Evolutionary conservation across 2,329 filamentous ascomycete genomes (phyloP), one percentile per base, ranked within the genome.

Genomic region (Pseudocercospora fijiensis): DNA sequence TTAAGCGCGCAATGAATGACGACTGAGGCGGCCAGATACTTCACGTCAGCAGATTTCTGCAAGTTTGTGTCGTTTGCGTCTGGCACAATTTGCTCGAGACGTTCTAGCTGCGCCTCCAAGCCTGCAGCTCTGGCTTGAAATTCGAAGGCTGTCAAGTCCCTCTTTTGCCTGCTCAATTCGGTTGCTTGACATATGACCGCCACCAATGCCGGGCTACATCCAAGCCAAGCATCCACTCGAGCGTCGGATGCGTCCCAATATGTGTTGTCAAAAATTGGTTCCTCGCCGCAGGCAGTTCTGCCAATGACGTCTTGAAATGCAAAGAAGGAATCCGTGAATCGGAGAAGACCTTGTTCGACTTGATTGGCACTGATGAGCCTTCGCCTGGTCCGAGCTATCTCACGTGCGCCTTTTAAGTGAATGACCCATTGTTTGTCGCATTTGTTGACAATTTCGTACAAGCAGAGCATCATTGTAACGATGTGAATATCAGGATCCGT

Each of bases 391-490:
- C 55, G 30, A 24, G 55, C 55, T 13, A 57, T 57, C 10, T 57
- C 55, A 8, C 55, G 30, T 13, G 55, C 55, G 10, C 55, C 55
- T 57, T 57, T 57, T 9, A 57, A 27, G 37, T 57, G 55, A n/a
- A 57, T 57, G 30, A 43, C 37, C 55, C 55, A 57, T 16, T 57
- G 55, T 16, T 27, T 37, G 30, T 57, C 55, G n/a, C 55, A 57
- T 13, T 43, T 57, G 30, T 57, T 57, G 55, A 57, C 18, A 13
- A 57, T 57, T 30, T 57, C 55, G 55, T 57, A 57, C n/a, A 57
- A 43, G 37, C 55, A 57, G 30, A 57, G 55, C 55, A 57, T 57
- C 55, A 57, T 57, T 1, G 55, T 57, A 11, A 57, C 55, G 43
- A 57, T 43, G 20, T 57, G 55, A 13, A 57, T 41, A 13, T 57